A percentile compares a stretch with the other conserved stretches of the same genome.
Conservation (phyloP, 2,329 filamentous ascomycete genomes). For the Exophiala xenobiotica region DNA sequence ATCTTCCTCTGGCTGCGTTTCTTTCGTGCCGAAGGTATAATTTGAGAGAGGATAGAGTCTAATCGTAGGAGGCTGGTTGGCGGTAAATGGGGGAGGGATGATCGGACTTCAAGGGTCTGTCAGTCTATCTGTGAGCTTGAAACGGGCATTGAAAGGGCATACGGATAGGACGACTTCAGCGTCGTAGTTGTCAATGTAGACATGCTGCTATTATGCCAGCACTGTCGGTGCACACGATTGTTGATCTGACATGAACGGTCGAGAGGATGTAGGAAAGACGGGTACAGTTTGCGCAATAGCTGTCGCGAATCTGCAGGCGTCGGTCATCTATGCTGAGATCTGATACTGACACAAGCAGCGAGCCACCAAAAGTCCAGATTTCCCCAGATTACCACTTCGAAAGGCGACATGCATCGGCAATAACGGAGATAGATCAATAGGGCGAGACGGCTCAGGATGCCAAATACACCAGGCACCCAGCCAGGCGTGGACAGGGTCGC, state of each 20-base stretch:
- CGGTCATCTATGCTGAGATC: too few relatives aligned
- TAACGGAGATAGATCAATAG: conserved; percentile 1
- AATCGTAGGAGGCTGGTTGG: conserved; percentile 84
- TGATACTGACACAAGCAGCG: too few relatives aligned
- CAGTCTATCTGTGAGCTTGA: too few relatives aligned
- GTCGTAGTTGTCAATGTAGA: conserved; percentile 77
- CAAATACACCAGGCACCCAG: too few relatives aligned
- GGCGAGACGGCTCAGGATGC: too few relatives aligned
- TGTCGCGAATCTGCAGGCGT: too few relatives aligned
- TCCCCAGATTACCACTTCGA: not conserved
- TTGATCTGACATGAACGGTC: too few relatives aligned
- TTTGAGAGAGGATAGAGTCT: conserved; percentile 93
- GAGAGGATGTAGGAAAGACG: too few relatives aligned
- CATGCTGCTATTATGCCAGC: conserved; percentile 55
- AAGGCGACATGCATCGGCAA: not conserved
- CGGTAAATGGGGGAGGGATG: conserved; percentile 79
- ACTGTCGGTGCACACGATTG: too few relatives aligned
- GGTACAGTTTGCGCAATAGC: too few relatives aligned
- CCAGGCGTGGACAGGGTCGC: too few relatives aligned
- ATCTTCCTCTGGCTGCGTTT: conserved; percentile 96
- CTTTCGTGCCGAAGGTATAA: conserved; percentile 98
- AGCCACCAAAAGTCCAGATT: not conserved
- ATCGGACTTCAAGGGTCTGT: conserved; percentile 55
- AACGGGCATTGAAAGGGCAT: conserved; percentile 1
- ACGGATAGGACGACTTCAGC: conserved; percentile 62